Conservation (phyloP, 2,329 filamentous ascomycete species). For the Colletotrichum musicola region DNA sequence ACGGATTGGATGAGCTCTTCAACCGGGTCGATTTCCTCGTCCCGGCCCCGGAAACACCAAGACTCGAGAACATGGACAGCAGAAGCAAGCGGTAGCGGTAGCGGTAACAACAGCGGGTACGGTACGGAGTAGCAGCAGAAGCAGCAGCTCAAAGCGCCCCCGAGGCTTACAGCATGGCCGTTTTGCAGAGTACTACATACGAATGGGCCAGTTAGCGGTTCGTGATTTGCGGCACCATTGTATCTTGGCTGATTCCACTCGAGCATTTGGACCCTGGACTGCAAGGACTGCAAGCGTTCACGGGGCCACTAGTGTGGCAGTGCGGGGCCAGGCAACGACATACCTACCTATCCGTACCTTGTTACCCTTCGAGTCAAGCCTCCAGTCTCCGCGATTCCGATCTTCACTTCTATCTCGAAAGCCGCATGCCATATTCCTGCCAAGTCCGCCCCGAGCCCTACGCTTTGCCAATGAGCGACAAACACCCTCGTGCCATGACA, state of each 20-base stretch:
- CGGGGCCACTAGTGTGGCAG: conserved; percentile 38
- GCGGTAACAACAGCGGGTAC: neutral
- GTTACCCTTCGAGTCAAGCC: conserved; percentile 33
- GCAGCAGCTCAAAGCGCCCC: neutral
- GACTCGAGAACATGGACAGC: too few species aligned
- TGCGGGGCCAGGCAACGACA: conserved; percentile 39
- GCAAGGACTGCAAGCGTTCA: conserved; percentile 38
- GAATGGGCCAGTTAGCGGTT: conserved; percentile 28
- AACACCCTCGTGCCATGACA: conserved; percentile 20
- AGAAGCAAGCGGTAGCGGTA: too few species aligned
- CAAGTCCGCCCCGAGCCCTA: conserved; percentile 34
- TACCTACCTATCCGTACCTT: neutral
- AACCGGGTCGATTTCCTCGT: too few species aligned
- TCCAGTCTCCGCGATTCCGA: conserved; percentile 36
- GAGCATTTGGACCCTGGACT: conserved; percentile 32
- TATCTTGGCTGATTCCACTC: conserved; percentile 37
- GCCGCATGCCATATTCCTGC: conserved; percentile 31
- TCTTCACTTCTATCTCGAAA: conserved; percentile 38
- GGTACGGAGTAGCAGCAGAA: neutral
- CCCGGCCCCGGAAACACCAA: too few species aligned
- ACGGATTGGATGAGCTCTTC: too few species aligned
- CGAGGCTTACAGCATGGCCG: neutral
- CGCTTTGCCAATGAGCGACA: conserved; percentile 27
- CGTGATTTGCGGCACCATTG: conserved; percentile 32
- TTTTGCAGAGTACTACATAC: neutral